phyloP scores from a whole-genome alignment of 108 stramenopile species.

The Cyclotella baltica region DNA sequence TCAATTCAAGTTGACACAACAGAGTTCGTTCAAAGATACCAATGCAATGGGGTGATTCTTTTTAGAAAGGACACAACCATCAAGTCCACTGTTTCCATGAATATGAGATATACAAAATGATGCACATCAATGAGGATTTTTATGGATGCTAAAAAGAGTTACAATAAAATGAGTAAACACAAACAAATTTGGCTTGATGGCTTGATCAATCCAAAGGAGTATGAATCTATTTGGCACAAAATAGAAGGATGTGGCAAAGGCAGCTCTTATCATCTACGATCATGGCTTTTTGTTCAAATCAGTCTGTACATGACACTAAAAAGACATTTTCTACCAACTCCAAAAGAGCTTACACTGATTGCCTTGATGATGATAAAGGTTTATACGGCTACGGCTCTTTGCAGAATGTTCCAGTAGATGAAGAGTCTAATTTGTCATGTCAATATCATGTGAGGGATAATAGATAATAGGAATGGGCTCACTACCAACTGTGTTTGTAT shows the following conservation, averaged over 20 bases:
- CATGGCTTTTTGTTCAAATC: not conserved
- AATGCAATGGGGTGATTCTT: too few relatives aligned
- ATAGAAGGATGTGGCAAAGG: slow-evolving; percentile 6
- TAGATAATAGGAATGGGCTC: slow-evolving; percentile 4
- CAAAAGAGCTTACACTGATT: not conserved
- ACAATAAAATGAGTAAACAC: not conserved
- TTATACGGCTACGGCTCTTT: not conserved
- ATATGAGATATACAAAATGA: too few relatives aligned
- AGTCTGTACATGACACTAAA: not conserved
- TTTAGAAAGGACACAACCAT: too few relatives aligned
- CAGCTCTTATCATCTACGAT: not conserved
- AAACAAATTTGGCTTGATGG: not conserved
- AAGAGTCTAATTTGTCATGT: not conserved
- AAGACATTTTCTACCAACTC: not conserved
- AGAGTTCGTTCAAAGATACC: too few relatives aligned
- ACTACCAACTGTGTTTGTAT: not conserved
- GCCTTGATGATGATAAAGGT: slow-evolving; percentile 11
- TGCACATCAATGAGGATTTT: too few relatives aligned
- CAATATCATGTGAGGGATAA: slow-evolving; percentile 8
- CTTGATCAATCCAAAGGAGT: not conserved
- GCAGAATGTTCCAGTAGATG: not conserved
- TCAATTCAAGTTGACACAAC: too few relatives aligned
- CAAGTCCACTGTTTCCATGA: too few relatives aligned
- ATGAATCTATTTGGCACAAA: not conserved
- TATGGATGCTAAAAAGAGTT: too few relatives aligned